phyloP scores from a whole-genome alignment of 768 basidiomycete genomes.

The Coprinopsis strossmayeri region DNA sequence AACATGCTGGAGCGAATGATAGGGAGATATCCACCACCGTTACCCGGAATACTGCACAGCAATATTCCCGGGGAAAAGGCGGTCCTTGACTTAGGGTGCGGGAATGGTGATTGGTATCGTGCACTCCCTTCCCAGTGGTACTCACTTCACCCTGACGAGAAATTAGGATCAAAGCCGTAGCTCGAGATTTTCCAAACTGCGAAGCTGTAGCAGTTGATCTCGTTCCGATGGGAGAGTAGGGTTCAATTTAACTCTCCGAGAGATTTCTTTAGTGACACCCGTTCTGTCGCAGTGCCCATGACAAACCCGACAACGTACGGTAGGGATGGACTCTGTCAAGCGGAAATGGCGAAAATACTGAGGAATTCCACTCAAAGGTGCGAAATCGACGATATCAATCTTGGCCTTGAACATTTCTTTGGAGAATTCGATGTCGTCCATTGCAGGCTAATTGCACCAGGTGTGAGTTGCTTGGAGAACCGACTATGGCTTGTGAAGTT shows the following conservation, averaged over 20 bases:
- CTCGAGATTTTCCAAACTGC: constrained; percentile 65
- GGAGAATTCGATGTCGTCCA: constrained; percentile 75
- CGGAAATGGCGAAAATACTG: background rate
- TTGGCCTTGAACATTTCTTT: constrained; percentile 80
- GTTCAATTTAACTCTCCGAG: background rate
- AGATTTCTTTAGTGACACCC: background rate
- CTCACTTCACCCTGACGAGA: background rate
- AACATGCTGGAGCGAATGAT: constrained; percentile 54
- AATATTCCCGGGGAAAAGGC: constrained; percentile 43
- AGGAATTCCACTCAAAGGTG: constrained; percentile 36
- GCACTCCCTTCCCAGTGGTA: background rate
- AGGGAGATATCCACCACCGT: constrained; percentile 59
- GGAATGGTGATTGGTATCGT: constrained; percentile 68
- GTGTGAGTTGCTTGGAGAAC: constrained; percentile 39
- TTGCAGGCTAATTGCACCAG: constrained; percentile 63
- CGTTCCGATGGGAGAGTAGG: constrained; percentile 60
- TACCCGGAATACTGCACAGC: constrained; percentile 48
- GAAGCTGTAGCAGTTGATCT: constrained; percentile 71
- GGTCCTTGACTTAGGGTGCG: constrained; percentile 72
- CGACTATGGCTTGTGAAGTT: constrained; percentile 4
- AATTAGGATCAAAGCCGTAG: constrained; percentile 67
- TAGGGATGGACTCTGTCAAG: background rate
- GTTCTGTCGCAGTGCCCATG: background rate
- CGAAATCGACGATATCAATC: constrained; percentile 80
- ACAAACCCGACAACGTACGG: background rate